These are phyloP conservation scores for Solanum hybrid DNA, from an alignment of 305 asterid species.

Conservation along the genomic window DNA sequence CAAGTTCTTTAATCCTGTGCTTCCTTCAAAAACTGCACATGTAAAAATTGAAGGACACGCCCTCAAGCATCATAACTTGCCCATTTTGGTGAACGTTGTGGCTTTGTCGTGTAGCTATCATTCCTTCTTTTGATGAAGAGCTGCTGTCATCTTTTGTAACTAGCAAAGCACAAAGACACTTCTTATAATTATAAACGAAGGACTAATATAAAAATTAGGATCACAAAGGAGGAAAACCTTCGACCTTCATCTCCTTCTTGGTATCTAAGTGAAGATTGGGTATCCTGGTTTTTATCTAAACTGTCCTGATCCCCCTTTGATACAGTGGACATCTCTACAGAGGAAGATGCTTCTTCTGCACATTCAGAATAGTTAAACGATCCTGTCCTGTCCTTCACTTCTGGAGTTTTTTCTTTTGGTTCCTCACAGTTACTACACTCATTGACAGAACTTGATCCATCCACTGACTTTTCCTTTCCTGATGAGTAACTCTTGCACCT, in stretches of 20 bases:
- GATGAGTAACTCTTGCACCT: slow-evolving; percentile 18
- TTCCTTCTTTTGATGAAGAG: slow-evolving; percentile 11
- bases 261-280: slow-evolving; percentile 16
- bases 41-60: slow-evolving; percentile 22
- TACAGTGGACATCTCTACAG: slow-evolving; percentile 5
- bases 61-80: slow-evolving; percentile 22
- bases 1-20: slow-evolving; percentile 1
- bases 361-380: not conserved
- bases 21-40: slow-evolving; percentile 21
- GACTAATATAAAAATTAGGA: not conserved
- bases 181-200: not conserved
- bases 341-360: slow-evolving; percentile 13
- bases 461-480: slow-evolving; percentile 8
- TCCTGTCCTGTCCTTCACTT: slow-evolving; percentile 1
- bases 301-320: slow-evolving; percentile 1
- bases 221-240: not conserved
- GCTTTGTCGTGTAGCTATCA: not conserved
- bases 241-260: slow-evolving; percentile 30
- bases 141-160: slow-evolving; percentile 4
- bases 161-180: slow-evolving; percentile 5
- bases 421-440: slow-evolving; percentile 7
- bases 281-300: slow-evolving; percentile 7
- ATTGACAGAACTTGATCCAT: slow-evolving; percentile 10
- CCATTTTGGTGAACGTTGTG: slow-evolving; percentile 10
- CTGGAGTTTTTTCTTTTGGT: slow-evolving; percentile 8